Percentiles rank a stretch among this genome's conserved stretches.
phyloP scores from a whole-genome alignment of 129 eudicot species.

The Ambrosia trifida region DNA sequence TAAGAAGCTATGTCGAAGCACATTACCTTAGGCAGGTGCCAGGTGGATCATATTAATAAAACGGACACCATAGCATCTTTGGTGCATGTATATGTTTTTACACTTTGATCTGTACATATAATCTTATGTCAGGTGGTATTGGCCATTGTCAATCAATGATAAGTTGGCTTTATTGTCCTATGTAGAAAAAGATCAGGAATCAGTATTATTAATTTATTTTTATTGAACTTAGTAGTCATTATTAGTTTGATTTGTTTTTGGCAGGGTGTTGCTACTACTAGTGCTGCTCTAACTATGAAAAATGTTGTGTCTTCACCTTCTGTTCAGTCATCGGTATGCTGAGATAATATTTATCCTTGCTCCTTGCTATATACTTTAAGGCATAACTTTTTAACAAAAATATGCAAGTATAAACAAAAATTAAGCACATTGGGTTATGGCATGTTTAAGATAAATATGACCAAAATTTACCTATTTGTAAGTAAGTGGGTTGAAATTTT shows the following conservation, averaged over 20 bases:
- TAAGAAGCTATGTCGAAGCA: slow-evolving; percentile 12
- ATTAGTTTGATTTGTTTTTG: slow-evolving; percentile 41
- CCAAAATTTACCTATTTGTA: neutral
- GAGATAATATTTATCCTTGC: slow-evolving; percentile 26
- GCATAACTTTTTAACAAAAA: slow-evolving; percentile 12
- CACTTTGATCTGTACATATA: slow-evolving; percentile 20
- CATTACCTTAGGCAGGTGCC: slow-evolving; percentile 4
- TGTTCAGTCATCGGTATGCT: slow-evolving; percentile 77
- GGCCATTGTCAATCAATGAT: slow-evolving; percentile 16
- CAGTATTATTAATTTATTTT: neutral
- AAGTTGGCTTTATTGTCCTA: slow-evolving; percentile 28
- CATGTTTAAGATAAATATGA: neutral
- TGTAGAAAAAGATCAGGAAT: slow-evolving; percentile 22
- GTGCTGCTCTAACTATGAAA: slow-evolving; percentile 69
- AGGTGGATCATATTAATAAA: neutral
- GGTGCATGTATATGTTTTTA: slow-evolving; percentile 13
- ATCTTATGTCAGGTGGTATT: slow-evolving; percentile 29
- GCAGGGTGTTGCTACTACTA: slow-evolving; percentile 83
- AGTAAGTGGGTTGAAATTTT: too few relatives aligned
- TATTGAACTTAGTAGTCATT: slow-evolving; percentile 29
- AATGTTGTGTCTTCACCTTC: slow-evolving; percentile 62
- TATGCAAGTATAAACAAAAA: slow-evolving; percentile 2
- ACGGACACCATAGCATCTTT: slow-evolving; percentile 4
- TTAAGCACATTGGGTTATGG: slow-evolving; percentile 6
- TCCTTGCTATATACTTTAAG: slow-evolving; percentile 11